A percentile compares a stretch with the other conserved stretches of the same genome.
Conservation (phyloP, 2,329 filamentous ascomycete genomes). For the Sporothrix euskadiensis region DNA sequence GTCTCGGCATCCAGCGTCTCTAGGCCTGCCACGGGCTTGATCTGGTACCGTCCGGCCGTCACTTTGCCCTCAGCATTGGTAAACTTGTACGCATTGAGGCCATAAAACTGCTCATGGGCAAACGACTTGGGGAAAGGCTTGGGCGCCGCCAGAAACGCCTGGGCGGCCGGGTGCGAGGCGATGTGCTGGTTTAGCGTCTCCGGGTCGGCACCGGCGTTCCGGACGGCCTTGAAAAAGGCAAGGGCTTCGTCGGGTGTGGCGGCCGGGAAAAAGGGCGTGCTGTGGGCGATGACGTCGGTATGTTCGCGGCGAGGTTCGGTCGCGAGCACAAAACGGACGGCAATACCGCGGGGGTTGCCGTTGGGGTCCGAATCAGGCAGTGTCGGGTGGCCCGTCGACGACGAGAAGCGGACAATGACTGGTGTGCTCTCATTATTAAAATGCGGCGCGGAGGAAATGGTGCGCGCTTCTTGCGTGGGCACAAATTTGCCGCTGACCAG, state of each 20-base stretch:
- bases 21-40: slow-evolving; percentile 49
- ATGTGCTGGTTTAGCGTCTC: slow-evolving; percentile 47
- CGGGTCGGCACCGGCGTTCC: slow-evolving; percentile 37
- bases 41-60: slow-evolving; percentile 51
- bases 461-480: slow-evolving; percentile 46
- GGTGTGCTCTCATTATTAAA: slow-evolving; percentile 49
- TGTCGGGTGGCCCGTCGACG: slow-evolving; percentile 51
- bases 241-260: slow-evolving; percentile 56
- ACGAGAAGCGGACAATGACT: slow-evolving; percentile 53
- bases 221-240: slow-evolving; percentile 48
- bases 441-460: slow-evolving; percentile 51
- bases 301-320: slow-evolving; percentile 47
- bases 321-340: slow-evolving; percentile 49
- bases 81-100: slow-evolving; percentile 53
- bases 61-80: slow-evolving; percentile 43
- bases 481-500: slow-evolving; percentile 55
- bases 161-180: slow-evolving; percentile 47
- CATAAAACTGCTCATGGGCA: slow-evolving; percentile 50
- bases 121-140: slow-evolving; percentile 54
- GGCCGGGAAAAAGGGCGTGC: slow-evolving; percentile 53
- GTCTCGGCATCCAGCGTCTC: slow-evolving; percentile 44
- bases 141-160: slow-evolving; percentile 49
- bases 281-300: slow-evolving; percentile 59
- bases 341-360: slow-evolving; percentile 52
- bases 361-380: slow-evolving; percentile 52